phyloP scores from a whole-genome alignment of 2,329 filamentous ascomycete species.

The Ceratocystis colombiana region DNA sequence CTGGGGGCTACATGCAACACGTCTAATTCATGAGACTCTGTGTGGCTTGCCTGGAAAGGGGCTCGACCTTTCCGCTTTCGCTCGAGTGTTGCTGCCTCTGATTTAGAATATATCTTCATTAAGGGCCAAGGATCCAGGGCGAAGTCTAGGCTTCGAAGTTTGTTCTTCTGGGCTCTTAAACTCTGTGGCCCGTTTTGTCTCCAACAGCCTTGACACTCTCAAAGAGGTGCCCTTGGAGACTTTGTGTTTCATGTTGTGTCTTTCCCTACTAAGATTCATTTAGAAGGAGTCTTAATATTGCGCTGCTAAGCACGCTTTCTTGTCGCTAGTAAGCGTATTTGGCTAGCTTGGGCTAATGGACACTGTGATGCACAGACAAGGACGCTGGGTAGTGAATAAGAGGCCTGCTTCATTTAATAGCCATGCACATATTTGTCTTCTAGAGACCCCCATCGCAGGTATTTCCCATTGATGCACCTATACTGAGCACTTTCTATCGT shows the following conservation, averaged over 20 bases:
- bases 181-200: not conserved
- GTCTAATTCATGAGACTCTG: not conserved
- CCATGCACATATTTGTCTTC: no score
- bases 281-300: no score
- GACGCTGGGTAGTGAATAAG: no score
- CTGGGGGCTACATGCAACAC: not conserved
- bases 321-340: no score
- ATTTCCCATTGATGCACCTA: no score
- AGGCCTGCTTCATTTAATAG: no score
- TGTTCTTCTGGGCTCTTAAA: not conserved
- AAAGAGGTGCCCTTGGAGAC: not conserved
- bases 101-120: not conserved
- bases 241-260: conserved; percentile 3
- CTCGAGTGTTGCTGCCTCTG: not conserved
- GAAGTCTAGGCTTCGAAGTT: not conserved
- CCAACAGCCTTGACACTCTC: not conserved
- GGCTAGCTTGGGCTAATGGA: no score
- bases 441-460: no score
- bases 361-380: no score
- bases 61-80: not conserved
- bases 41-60: not conserved
- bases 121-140: not conserved
- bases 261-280: not conserved
- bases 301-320: no score
- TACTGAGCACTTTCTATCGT: no score